Conservation (phyloP, 148 eudicot species). For the Fagopyrum tataricum region DNA sequence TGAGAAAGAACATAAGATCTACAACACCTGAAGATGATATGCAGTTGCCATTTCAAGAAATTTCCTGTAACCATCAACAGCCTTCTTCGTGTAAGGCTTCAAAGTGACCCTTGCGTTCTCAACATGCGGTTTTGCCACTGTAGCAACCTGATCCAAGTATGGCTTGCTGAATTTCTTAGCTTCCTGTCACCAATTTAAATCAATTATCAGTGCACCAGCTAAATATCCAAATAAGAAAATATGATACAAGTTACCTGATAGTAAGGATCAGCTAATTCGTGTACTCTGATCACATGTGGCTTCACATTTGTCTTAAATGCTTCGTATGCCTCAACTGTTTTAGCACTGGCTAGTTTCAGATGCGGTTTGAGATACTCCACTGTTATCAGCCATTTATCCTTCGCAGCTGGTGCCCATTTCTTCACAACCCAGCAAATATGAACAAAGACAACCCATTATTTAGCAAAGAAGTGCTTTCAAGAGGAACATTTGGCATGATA, state of each 20-base stretch:
- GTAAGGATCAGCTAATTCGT: constrained; percentile 63
- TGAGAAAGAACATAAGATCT: constrained; percentile 1
- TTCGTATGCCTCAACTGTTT: constrained; percentile 51
- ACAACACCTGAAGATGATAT: constrained; percentile 70
- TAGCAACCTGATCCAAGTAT: constrained; percentile 72
- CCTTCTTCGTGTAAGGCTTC: constrained; percentile 65
- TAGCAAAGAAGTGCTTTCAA: not conserved
- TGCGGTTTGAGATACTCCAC: constrained; percentile 58
- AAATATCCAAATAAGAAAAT: not conserved
- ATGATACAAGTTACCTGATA: constrained; percentile 41
- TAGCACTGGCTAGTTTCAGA: constrained; percentile 38
- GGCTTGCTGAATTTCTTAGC: constrained; percentile 65
- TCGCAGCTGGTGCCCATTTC: constrained; percentile 63
- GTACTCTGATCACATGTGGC: constrained; percentile 61
- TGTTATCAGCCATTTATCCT: constrained; percentile 66
- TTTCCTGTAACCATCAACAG: constrained; percentile 51
- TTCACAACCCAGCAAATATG: constrained; percentile 24
- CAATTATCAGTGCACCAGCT: not conserved
- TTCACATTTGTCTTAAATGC: constrained; percentile 47
- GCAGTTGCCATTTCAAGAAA: constrained; percentile 70
- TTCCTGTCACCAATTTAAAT: constrained; percentile 39
- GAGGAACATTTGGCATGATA: not conserved
- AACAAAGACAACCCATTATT: constrained; percentile 2
- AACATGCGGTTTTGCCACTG: constrained; percentile 78
- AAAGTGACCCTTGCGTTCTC: constrained; percentile 49